Base-by-base conservation (phyloP, 2,329 filamentous ascomycete species). In the Ophiostoma ulmi region DNA sequence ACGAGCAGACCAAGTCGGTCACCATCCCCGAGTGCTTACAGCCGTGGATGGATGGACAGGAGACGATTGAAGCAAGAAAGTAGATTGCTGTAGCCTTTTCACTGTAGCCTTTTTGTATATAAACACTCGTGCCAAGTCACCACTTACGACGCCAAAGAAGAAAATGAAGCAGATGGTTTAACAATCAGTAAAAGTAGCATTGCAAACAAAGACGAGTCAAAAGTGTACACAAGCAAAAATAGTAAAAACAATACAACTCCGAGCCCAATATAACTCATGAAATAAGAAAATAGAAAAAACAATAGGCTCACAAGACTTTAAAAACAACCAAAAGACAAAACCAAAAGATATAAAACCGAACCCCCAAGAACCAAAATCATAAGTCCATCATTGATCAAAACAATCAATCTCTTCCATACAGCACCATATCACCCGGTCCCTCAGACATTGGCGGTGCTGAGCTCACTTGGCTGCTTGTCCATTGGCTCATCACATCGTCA, bases 21-120 rank as follows among this genome's bases (percentile, higher is more conserved):
- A 82, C 83, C 1, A 86, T 99, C 7, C 95, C 95, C 0, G 87
- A 92, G 80, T 91, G 90, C 22, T 80, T 99, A 78, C 85, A 90
- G 77, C 88, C 87, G 31, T 98, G 90, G 85, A 97, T 99, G 94
- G 90, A 90, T 71, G 91, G 90, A 0, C 82, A 86, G 77, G 86
- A 90, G 68, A 85, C 82, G 74, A 92, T 95, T 3, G 63, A 63
- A 77, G 85, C 83, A 73, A 79, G 75, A 76, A 80, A 77, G 75
- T 72, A 74, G 63, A 61, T 5, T 48, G 14, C 11, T 3, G 6
- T 5, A n/a, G 1, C 1, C 2, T 17, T 7, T 20, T 52, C 44
- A 31, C 8, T 63, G 22, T 13, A 61, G 58, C 58, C 58, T 35
- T 61, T n/a, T 36, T 63, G 58, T 63, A 63, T 63, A 35, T 20